Evolutionary conservation across 192 early-diverging fungal species (phyloP), one percentile per base, ranked within the genome.

Genomic region (Obelidium mucronatum): DNA sequence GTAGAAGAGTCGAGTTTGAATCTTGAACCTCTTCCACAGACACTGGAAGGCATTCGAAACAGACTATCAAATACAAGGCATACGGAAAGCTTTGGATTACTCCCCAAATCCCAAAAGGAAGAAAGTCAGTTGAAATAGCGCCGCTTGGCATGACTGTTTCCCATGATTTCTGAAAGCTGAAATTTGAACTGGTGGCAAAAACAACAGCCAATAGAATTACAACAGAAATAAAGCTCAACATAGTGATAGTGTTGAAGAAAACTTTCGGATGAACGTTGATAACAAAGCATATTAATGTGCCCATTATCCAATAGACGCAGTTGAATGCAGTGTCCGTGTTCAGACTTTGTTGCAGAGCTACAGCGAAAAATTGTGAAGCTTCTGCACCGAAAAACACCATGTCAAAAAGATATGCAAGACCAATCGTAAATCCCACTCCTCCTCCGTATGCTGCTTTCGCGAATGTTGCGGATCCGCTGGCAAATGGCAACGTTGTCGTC

Each of bases 361-460:
- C 26, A 17, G 36, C 66, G 8, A 67, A 0, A 39, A 67, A 67
- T 51, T 51, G 44, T 5, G 40, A 40, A 15, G 36, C 66, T 28
- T 51, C 44, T 17, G 42, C 37, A 24, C 66, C 66, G 24, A 67
- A 35, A 36, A 67, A 73, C 13, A 73, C 54, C 71, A 73, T 73
- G 28, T 73, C 71, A 30, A 63, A 51, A 0, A 51, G 30, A 30
- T 73, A 73, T 1, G 71, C 56, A 24, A 62, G 6, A 5, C 71
- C 71, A 42, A 73, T 73, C 1, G 34, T 17, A 61, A 30, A 73
- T 33, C 58, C 71, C 1, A 34, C 71, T n/a, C 40, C 31, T 2
- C 58, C 58, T 19, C 71, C 71, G 39, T 61, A 73, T 19, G 71
- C 71, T 2, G 71, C 71, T 42, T 60, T 64, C 44, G 71, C 71